Percentiles rank a stretch among this genome's conserved stretches.
Conservation (phyloP, 2,329 filamentous ascomycete species). For the Pseudogymnoascus sp. region DNA sequence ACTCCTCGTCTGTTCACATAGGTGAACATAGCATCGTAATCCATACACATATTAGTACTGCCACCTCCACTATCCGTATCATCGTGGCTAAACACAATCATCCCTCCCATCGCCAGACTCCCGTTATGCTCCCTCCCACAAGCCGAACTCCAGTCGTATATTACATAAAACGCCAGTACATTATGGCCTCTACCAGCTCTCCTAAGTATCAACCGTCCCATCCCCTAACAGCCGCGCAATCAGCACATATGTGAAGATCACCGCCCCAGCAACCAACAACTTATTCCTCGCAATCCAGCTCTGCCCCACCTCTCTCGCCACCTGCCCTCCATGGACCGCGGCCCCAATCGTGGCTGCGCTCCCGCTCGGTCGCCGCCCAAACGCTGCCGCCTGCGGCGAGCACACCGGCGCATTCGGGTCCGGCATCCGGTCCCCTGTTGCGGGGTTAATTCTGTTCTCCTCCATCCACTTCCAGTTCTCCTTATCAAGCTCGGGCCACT, state of each 20-base stretch:
- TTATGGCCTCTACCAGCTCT: background rate
- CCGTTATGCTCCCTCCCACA: background rate
- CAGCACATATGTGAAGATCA: conserved; percentile 76
- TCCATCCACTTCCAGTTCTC: conserved; percentile 93
- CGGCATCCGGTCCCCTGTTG: conserved; percentile 62
- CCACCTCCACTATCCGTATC: background rate
- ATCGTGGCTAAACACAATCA: background rate
- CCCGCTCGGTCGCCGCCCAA: conserved; percentile 54
- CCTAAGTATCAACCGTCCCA: conserved; percentile 12
- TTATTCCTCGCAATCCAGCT: conserved; percentile 79
- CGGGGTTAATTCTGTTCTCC: conserved; percentile 68
- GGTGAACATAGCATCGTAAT: background rate
- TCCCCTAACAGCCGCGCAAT: conserved; percentile 61
- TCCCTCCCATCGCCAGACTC: background rate
- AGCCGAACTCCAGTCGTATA: conserved; percentile 5
- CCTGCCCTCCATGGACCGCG: conserved; percentile 72
- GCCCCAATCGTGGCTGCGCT: conserved; percentile 48
- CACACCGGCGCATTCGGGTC: conserved; percentile 42
- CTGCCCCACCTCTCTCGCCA: conserved; percentile 68
- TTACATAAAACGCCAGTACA: background rate
- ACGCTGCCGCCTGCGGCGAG: conserved; percentile 55
- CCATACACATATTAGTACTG: background rate
- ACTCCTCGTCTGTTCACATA: background rate
- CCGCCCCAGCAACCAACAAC: conserved; percentile 60
- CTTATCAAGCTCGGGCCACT: conserved; percentile 83